These are phyloP conservation scores for Rhizophora apiculata DNA, from an alignment of 345 rosid species.

Conservation along the genomic window DNA sequence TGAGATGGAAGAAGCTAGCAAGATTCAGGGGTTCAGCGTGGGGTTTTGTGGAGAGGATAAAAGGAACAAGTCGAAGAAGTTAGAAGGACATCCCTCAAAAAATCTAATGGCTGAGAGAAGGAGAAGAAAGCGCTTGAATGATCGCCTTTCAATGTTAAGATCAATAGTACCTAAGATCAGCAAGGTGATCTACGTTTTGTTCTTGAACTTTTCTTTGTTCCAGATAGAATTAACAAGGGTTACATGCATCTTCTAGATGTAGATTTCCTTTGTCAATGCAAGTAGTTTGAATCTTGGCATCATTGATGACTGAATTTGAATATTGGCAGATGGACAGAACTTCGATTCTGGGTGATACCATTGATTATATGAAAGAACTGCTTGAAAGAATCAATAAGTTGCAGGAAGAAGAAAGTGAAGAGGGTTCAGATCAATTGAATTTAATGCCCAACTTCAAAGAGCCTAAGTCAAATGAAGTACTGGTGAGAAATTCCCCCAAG, in stretches of 20 bases:
- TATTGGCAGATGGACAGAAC: constrained; percentile 59
- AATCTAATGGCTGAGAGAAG: constrained; percentile 87
- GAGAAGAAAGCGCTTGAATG: constrained; percentile 76
- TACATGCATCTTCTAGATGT: too few species aligned
- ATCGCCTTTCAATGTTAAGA: constrained; percentile 78
- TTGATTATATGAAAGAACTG: constrained; percentile 58
- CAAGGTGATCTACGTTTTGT: constrained; percentile 45
- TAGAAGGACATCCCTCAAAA: constrained; percentile 89
- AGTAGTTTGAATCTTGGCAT: neutral
- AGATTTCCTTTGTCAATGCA: neutral
- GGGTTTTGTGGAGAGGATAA: constrained; percentile 33
- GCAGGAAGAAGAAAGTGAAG: constrained; percentile 45
- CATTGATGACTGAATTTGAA: neutral
- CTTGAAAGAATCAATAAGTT: constrained; percentile 50
- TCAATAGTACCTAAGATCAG: constrained; percentile 92
- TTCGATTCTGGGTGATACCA: constrained; percentile 64
- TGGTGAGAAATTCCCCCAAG: constrained; percentile 81
- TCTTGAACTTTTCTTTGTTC: constrained; percentile 13
- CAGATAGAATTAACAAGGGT: neutral
- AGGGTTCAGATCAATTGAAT: constrained; percentile 33
- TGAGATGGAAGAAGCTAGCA: constrained; percentile 32
- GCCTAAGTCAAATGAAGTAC: constrained; percentile 44
- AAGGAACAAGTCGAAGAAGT: constrained; percentile 48
- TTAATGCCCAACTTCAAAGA: constrained; percentile 40
- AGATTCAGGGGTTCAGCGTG: constrained; percentile 31